Conservation (phyloP, 768 basidiomycete genomes). For the Calocybe gangraenosa region DNA sequence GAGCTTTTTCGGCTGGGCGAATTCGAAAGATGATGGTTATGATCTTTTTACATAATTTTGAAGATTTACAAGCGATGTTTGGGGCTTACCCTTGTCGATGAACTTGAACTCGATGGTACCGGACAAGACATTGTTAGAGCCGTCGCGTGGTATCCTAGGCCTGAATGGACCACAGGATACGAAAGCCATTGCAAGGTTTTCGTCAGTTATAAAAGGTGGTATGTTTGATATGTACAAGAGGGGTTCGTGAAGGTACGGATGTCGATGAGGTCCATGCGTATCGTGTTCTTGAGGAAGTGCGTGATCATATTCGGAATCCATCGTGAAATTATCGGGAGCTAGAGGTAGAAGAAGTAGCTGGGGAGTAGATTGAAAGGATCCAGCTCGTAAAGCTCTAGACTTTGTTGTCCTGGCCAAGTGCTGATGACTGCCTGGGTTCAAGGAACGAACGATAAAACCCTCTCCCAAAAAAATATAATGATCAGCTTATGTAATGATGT, state of each 20-base stretch:
- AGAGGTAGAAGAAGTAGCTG: conserved; percentile 13
- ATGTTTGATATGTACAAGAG: conserved; percentile 77
- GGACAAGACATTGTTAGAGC: conserved; percentile 42
- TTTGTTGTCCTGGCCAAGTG: conserved; percentile 19
- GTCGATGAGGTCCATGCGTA: conserved; percentile 43
- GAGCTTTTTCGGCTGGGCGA: conserved; percentile 76
- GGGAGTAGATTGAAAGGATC: conserved; percentile 13
- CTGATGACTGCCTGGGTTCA: conserved; percentile 22
- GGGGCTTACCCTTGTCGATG: conserved; percentile 68
- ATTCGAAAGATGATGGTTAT: conserved; percentile 10
- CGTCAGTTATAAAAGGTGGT: conserved; percentile 69
- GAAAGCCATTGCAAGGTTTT: conserved; percentile 71
- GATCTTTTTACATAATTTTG: conserved; percentile 3
- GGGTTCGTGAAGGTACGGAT: conserved; percentile 85
- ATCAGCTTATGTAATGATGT: conserved; percentile 16
- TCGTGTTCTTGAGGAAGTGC: conserved; percentile 26
- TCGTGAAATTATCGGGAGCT: conserved; percentile 31
- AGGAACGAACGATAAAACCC: conserved; percentile 7
- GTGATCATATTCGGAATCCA: conserved; percentile 41
- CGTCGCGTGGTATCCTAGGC: conserved; percentile 69
- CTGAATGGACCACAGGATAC: conserved; percentile 77
- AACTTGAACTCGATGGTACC: conserved; percentile 85
- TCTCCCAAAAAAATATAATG: conserved; percentile 14
- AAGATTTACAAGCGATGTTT: conserved; percentile 1
- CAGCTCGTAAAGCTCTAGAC: conserved; percentile 4